Evolutionary conservation across 129 eudicot species (phyloP), one percentile per base, ranked within the genome.

Genomic region (Centella asiatica): DNA sequence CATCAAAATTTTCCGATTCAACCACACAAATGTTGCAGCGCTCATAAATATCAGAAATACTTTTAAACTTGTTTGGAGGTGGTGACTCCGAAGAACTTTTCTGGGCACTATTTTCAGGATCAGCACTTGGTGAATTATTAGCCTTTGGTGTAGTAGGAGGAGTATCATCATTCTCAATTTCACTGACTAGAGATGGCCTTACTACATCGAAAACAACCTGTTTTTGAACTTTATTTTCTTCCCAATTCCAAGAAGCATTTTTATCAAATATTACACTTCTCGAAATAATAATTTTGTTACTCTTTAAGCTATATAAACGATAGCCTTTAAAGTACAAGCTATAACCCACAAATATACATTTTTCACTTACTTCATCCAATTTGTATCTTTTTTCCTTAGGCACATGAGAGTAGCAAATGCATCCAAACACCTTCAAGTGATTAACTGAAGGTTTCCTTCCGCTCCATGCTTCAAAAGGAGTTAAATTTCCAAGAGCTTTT

Each of bases 311-410:
- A 33, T 12, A 69, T 13, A 57, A 3, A 1, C 36, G 27, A 31
- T 69, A 69, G 15, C 45, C 73, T 31, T 69, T 69, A 6, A 58
- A 11, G 1, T 10, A 20, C 0, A 6, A 0, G 6, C 59, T 52
- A 48, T 69, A 69, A 13, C 74, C 67, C 22, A 70, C 33, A 51
- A 70, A 60, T 0, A 37, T 27, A 27, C 53, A 42, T 20, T 52
- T 62, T 7, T 51, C 64, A 1, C 64, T 52, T 17, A 3, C 23
- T 0, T 71, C 56, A 29, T 71, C 76, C 0, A 71, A 31, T 44
- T 71, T 70, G 0, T 11, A 1, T 14, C 56, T 40, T 28, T 28
- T 44, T 9, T 39, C 39, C 6, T 19, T 18, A 4, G 76, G 70
- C 0, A 71, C 9, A 1, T 63, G 64, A 3, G 64, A 42, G 29